These are phyloP conservation scores for Saccharomyces paradoxus DNA, from an alignment of 805 yeast species.

Conservation along the genomic window DNA sequence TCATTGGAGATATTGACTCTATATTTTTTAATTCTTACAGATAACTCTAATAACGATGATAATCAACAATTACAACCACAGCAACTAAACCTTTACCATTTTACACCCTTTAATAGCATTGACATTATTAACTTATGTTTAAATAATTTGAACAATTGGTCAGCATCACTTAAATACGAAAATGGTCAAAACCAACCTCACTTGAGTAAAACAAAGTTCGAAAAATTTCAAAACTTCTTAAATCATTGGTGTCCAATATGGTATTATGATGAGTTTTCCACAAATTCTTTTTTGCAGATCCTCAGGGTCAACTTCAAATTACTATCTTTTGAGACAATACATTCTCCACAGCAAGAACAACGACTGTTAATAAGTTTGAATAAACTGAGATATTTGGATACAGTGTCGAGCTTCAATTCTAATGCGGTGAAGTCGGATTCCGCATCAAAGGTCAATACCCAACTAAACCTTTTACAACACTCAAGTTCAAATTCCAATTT, in stretches of 20 bases:
- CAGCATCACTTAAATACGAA: conserved; percentile 5
- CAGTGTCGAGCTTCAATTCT: background rate
- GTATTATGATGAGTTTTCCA: background rate
- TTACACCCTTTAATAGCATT: conserved; percentile 23
- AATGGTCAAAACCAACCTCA: background rate
- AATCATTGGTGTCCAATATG: background rate
- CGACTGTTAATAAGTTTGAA: background rate
- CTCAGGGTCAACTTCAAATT: background rate
- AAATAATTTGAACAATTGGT: conserved; percentile 16
- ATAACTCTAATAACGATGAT: conserved; percentile 9
- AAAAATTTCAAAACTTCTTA: background rate
- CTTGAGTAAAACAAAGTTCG: background rate
- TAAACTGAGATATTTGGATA: background rate
- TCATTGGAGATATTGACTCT: conserved; percentile 25
- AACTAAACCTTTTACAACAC: background rate
- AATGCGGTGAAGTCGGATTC: background rate
- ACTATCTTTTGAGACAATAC: background rate
- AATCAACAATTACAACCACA: conserved; percentile 14
- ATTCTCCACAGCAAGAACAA: background rate
- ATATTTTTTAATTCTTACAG: conserved; percentile 22
- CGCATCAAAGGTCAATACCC: background rate
- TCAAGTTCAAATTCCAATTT: background rate
- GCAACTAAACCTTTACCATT: conserved; percentile 18
- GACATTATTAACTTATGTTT: conserved; percentile 23
- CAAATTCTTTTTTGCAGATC: background rate